Evolutionary conservation across 495 filamentous ascomycete genomes (phyloP).

Genomic region (Glarea lozoyensis): DNA sequence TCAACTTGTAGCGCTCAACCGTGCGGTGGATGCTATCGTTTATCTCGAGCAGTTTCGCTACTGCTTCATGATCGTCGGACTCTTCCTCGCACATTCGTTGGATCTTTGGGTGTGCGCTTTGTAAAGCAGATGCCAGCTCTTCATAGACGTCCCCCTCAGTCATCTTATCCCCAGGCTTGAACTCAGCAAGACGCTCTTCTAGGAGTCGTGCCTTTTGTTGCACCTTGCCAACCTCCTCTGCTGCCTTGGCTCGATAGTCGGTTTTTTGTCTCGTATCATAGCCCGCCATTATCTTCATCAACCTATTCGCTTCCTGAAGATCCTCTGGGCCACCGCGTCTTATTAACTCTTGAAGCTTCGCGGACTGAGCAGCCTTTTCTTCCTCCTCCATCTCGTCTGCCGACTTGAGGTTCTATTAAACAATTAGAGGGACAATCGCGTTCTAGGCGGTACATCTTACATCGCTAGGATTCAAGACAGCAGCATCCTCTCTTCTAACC

Average conservation of each 20-base stretch:
- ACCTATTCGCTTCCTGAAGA: slow-evolving; percentile 85
- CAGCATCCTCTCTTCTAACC: slow-evolving; percentile 85
- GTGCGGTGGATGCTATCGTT: slow-evolving; percentile 98
- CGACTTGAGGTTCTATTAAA: slow-evolving; percentile 73
- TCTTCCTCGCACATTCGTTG: slow-evolving; percentile 99
- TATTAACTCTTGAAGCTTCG: slow-evolving; percentile 95
- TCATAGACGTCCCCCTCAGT: slow-evolving; percentile 90
- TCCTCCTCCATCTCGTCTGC: slow-evolving; percentile 99
- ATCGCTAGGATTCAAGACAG: slow-evolving; percentile 94
- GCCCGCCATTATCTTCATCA: slow-evolving; percentile 99
- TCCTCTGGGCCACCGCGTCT: slow-evolving; percentile 84
- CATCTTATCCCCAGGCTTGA: slow-evolving; percentile 73
- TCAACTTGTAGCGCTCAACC: slow-evolving; percentile 84
- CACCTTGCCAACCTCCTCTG: slow-evolving; percentile 87
- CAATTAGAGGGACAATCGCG: slow-evolving; percentile 23
- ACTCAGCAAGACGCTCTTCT: slow-evolving; percentile 84
- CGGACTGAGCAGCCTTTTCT: slow-evolving; percentile 86
- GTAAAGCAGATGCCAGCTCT: slow-evolving; percentile 85
- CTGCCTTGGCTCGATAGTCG: slow-evolving; percentile 94
- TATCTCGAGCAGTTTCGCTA: slow-evolving; percentile 90
- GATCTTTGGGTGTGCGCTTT: slow-evolving; percentile 95
- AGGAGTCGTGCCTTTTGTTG: slow-evolving; percentile 86
- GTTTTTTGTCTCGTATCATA: slow-evolving; percentile 92
- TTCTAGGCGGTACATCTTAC: slow-evolving; percentile 42
- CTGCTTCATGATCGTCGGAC: slow-evolving; percentile 90